Evolutionary conservation across 2,329 filamentous ascomycete species (phyloP), one percentile per base, ranked within the genome.

Genomic region (Kalaharituber pfeilii): DNA sequence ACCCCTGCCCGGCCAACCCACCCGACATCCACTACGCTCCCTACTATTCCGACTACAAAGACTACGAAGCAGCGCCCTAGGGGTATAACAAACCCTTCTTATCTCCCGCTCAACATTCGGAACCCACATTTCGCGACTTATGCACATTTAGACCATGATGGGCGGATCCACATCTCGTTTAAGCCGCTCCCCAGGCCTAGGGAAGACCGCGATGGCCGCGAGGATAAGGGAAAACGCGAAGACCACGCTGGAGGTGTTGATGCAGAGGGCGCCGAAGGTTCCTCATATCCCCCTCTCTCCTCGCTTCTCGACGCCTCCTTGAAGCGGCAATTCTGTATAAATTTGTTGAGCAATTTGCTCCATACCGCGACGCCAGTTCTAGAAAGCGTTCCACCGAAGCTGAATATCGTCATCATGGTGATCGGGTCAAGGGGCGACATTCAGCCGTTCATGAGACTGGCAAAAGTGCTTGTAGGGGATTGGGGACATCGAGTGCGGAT

Each of bases 351-450:
- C 5, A 47, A 47, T 22, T 22, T 47, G 24, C 15, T 13, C 3
- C 15, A 25, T 22, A 25, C 42, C 25, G 3, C n/a, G 15, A 47
- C 4, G 3, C 42, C 42, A 4, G 24, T 20, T 3, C 22, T 47
- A 5, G 42, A 20, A 20, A 25, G 3, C 42, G 24, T 25, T 6
- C 42, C 54, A 7, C 60, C 60, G 28, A 60, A 42, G 49, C 69
- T 91, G 49, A 88, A 87, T 65, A 82, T 91, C 53, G 83, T 87
- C 25, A 81, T 89, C 62, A 86, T 87, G 76, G 82, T 89, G 5
- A 86, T 89, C 62, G 85, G 85, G 2, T 84, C 79, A 2, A 74
- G 85, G 50, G 85, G 85, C 29, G 85, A 91, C 63, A 81, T 84
- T 2, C 85, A 91, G 65, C 85, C 85, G 0, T 91, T 91, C 57